Percentiles rank a stretch among this genome's conserved stretches.
Conservation (phyloP, 129 eudicot genomes). For the Centella asiatica region DNA sequence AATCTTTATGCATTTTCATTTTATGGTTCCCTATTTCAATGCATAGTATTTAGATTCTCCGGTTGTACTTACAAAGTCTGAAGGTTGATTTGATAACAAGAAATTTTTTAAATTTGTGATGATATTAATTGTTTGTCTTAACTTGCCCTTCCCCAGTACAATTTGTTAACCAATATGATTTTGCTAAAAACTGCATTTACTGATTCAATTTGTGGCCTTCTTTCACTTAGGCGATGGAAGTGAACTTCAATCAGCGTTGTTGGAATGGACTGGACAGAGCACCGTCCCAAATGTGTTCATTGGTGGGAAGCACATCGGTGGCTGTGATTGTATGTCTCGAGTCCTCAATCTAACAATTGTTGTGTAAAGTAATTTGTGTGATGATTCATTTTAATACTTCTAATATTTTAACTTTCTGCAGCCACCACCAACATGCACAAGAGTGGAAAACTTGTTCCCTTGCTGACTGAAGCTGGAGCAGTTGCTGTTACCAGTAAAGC, state of each 20-base stretch:
- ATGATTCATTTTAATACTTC: no score
- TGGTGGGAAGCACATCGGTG: slow-evolving; percentile 89
- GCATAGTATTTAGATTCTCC: no score
- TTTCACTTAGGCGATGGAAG: slow-evolving; percentile 60
- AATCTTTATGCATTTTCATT: no score
- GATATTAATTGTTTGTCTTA: no score
- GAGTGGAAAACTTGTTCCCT: slow-evolving; percentile 58
- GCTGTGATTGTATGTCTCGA: slow-evolving; percentile 64
- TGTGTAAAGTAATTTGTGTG: background rate
- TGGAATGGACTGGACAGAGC: slow-evolving; percentile 59
- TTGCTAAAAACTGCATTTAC: background rate
- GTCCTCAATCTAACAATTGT: background rate
- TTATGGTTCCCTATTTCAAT: no score
- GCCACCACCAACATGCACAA: slow-evolving; percentile 42
- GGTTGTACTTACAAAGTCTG: no score
- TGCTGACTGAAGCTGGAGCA: slow-evolving; percentile 69
- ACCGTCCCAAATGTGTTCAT: slow-evolving; percentile 92
- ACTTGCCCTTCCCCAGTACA: no score
- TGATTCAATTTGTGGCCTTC: background rate
- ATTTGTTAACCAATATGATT: no score
- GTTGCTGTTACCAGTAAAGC: slow-evolving; percentile 30
- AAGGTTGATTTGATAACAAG: no score
- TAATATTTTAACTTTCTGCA: slow-evolving; percentile 17
- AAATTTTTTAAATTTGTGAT: no score
- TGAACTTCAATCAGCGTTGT: slow-evolving; percentile 78